Base-by-base conservation (phyloP, 495 filamentous ascomycete genomes). In the Beverwykella pulmonaria region DNA sequence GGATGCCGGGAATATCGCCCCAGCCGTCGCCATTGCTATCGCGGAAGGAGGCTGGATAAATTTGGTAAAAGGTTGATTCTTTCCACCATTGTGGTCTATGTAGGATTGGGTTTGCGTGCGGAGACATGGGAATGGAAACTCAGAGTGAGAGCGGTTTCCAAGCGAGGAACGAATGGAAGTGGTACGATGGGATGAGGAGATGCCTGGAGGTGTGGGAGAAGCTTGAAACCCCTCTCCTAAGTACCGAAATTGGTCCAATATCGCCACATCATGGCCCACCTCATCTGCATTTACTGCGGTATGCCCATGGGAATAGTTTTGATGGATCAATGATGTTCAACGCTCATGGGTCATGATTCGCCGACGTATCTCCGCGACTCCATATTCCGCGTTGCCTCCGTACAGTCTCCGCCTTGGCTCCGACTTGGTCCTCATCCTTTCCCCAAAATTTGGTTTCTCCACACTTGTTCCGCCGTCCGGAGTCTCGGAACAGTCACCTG, bases 11-110 rank as follows among this genome's bases (percentile, higher is more conserved):
- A 23, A 74, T 69, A 39, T 71, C 53, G 19, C 74, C 48, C 68
- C 67, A 61, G 65, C 73, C 54, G 20, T 70, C 48, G 65, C 73
- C 60, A 46, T 75, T 52, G 47, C 68, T 67, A 61, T 77, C 75
- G 48, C 67, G 59, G 69, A 73, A 77, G 25, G 44, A 59, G 0
- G 74, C 73, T 5, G 75, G 75, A 54, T 77, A 77, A 49, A 77
- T 69, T 53, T 77, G 75, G 61, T 77, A 76, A 54, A 76, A 69
- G 3, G 54, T 56, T 1, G 67, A 65, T 65, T 75, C 71, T 55
- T 75, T 75, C 73, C 73, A 75, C 73, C 73, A 75, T 5, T 39
- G 19, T 6, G 58, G 65, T 22, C 34, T 53, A 49, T 68, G 65
- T 15, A 30, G 15, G 20, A 41, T 26, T 20, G 26, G 30, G 8